Conservation (phyloP, 176 grass and related monocot species). For the Oryza australiensis region DNA sequence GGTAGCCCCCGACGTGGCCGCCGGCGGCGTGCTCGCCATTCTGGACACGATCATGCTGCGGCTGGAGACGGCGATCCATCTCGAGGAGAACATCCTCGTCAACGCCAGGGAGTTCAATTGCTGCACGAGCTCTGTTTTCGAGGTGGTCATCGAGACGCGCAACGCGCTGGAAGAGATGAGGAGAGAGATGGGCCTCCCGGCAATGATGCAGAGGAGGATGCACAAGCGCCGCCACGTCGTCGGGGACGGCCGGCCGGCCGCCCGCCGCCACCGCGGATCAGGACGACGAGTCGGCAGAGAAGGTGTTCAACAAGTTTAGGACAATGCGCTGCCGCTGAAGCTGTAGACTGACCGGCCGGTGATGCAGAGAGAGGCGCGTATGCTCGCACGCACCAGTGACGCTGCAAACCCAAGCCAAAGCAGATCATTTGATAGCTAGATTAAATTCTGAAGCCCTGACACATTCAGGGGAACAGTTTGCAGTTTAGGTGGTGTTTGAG, state of each 20-base stretch:
- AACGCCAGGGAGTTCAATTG: neutral
- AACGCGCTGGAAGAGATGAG: slow-evolving; percentile 25
- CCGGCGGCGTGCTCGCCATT: neutral
- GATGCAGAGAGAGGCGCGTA: neutral
- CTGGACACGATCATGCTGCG: neutral
- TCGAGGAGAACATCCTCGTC: neutral
- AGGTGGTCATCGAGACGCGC: neutral
- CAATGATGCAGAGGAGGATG: slow-evolving; percentile 1
- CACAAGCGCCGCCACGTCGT: neutral
- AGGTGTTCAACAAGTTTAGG: neutral
- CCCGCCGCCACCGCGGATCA: neutral
- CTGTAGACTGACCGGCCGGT: neutral
- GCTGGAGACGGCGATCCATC: slow-evolving; percentile 5
- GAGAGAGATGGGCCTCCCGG: slow-evolving; percentile 5
- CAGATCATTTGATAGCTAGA: neutral
- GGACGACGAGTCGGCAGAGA: too few species aligned
- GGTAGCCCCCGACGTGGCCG: neutral
- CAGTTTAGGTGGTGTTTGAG: too few species aligned
- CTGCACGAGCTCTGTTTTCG: neutral
- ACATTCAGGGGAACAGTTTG: neutral
- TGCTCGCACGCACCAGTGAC: neutral
- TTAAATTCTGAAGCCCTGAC: neutral
- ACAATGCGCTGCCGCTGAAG: neutral
- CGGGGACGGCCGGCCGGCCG: neutral
- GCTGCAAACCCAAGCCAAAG: neutral